These are phyloP conservation scores for Cyberlindnera petersonii DNA, from an alignment of 805 yeast genomes.

Conservation along the genomic window DNA sequence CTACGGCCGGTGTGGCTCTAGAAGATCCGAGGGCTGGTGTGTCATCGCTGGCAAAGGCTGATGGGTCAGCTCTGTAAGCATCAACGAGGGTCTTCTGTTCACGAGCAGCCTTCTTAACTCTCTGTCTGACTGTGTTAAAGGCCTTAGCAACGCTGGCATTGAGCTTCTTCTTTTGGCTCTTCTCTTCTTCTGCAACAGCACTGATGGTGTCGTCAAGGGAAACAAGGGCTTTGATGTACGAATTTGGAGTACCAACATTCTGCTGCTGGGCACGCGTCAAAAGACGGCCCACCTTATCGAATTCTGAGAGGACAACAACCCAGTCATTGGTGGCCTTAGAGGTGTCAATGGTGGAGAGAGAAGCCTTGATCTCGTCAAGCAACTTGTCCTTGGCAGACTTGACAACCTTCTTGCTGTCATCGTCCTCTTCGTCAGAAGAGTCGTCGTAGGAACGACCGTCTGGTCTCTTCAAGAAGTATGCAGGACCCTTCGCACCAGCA, in stretches of 20 bases:
- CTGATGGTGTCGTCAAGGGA: slow-evolving; percentile 66
- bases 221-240: slow-evolving; percentile 63
- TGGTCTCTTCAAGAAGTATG: slow-evolving; percentile 39
- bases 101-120: slow-evolving; percentile 74
- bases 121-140: slow-evolving; percentile 81
- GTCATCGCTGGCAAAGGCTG: slow-evolving; percentile 59
- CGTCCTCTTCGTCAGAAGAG: slow-evolving; percentile 46
- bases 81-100: slow-evolving; percentile 61
- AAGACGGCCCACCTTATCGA: slow-evolving; percentile 70
- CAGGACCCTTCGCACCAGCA: slow-evolving; percentile 40
- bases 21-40: slow-evolving; percentile 13
- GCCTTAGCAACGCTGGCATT: slow-evolving; percentile 83
- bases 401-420: slow-evolving; percentile 77
- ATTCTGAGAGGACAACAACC: slow-evolving; percentile 68
- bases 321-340: slow-evolving; percentile 73
- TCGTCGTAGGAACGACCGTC: slow-evolving; percentile 33
- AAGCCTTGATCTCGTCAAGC: slow-evolving; percentile 74
- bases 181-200: slow-evolving; percentile 45
- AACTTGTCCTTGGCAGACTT: slow-evolving; percentile 92
- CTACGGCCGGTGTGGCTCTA: slow-evolving; percentile 28
- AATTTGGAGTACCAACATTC: slow-evolving; percentile 66
- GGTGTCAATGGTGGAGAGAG: slow-evolving; percentile 63
- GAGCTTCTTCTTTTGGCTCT: slow-evolving; percentile 55
- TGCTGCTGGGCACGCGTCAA: slow-evolving; percentile 72
- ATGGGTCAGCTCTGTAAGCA: slow-evolving; percentile 65